Evolutionary conservation across 2,329 filamentous ascomycete species (phyloP).

Genomic region (Lachnellula hyalina): DNA sequence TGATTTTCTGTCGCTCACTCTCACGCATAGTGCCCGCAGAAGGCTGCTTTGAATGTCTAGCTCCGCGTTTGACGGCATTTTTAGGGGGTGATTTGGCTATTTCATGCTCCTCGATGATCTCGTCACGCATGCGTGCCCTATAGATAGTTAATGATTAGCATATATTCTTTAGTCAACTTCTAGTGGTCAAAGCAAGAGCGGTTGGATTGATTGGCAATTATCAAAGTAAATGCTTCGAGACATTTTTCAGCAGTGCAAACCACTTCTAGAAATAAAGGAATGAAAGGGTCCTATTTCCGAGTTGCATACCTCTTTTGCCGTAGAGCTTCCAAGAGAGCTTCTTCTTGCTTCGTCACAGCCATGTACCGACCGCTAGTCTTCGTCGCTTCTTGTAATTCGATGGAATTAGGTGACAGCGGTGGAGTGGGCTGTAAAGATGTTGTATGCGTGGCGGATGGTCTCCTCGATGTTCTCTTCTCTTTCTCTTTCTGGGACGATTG

Average conservation of each 20-base stretch:
- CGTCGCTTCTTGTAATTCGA: conserved; percentile 15
- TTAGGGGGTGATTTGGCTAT: conserved; percentile 21
- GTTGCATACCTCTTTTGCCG: conserved; percentile 33
- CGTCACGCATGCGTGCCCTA: conserved; percentile 40
- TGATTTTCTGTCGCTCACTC: conserved; percentile 16
- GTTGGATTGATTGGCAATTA: no score
- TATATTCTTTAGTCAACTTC: no score
- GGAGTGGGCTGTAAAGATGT: conserved; percentile 24
- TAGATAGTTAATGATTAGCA: no score
- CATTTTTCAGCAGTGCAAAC: no score
- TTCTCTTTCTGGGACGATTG: neutral
- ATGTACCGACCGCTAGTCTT: conserved; percentile 34
- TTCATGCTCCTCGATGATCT: conserved; percentile 32
- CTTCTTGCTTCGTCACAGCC: conserved; percentile 48
- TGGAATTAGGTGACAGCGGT: conserved; percentile 27
- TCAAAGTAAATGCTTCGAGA: no score
- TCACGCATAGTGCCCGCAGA: conserved; percentile 17
- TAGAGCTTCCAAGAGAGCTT: conserved; percentile 45
- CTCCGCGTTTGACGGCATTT: conserved; percentile 1
- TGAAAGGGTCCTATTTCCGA: no score
- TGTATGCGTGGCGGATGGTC: conserved; percentile 12
- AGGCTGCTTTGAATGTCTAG: conserved; percentile 14
- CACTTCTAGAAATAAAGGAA: no score
- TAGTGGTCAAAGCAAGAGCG: no score
- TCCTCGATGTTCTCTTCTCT: conserved; percentile 1